phyloP scores from a whole-genome alignment of 345 rosid genomes.

The Boechera retrofracta region DNA sequence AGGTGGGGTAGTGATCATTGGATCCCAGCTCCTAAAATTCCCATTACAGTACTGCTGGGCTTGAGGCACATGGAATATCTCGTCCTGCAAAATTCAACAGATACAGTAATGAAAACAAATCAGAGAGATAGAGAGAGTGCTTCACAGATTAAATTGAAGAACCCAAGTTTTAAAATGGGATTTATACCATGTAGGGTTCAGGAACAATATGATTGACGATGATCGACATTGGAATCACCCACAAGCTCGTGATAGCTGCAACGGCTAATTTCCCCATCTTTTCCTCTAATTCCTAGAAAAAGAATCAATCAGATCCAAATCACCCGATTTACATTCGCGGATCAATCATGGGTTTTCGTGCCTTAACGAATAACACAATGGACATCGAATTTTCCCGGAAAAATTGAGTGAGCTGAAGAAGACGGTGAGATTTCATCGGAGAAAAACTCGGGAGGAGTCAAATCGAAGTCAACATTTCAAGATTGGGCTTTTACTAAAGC shows the following conservation, averaged over 20 bases:
- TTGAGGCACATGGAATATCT: conserved; percentile 92
- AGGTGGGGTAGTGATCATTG: conserved; percentile 99
- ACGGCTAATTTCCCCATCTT: conserved; percentile 71
- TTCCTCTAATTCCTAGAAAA: neutral
- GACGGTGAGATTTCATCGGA: conserved; percentile 23
- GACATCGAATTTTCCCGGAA: conserved; percentile 27
- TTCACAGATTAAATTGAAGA: neutral
- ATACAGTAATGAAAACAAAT: conserved; percentile 1
- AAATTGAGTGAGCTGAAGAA: conserved; percentile 26
- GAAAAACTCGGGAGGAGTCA: conserved; percentile 8
- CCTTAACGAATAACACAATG: neutral
- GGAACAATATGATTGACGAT: conserved; percentile 76
- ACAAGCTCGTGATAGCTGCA: conserved; percentile 69
- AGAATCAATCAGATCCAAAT: neutral
- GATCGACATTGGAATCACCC: conserved; percentile 75
- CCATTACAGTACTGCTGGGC: conserved; percentile 84
- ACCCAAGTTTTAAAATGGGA: neutral
- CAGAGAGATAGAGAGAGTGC: neutral
- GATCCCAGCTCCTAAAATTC: conserved; percentile 88
- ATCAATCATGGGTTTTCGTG: conserved; percentile 10
- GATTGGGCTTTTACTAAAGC: conserved; percentile 33
- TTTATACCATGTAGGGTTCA: conserved; percentile 80
- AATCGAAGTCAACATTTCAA: conserved; percentile 12
- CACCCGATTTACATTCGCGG: neutral
- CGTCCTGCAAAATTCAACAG: conserved; percentile 68